Conservation (phyloP, 106 monocot genomes). For the Dendrobium officinale region DNA sequence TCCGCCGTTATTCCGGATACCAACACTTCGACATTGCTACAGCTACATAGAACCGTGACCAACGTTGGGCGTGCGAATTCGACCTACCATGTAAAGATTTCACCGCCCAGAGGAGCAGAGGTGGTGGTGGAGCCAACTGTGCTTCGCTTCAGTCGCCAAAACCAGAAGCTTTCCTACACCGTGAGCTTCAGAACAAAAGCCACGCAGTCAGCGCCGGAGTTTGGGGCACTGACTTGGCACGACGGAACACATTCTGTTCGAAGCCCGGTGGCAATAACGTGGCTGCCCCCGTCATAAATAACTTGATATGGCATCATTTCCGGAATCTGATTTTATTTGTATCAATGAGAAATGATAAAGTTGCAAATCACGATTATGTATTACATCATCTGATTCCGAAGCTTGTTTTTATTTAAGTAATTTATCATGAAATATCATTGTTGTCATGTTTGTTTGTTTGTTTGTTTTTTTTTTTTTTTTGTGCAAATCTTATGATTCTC, state of each 20-base stretch:
- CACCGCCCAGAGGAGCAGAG: slow-evolving; percentile 49
- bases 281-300: slow-evolving; percentile 36
- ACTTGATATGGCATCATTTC: background rate
- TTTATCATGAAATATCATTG: background rate
- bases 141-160: slow-evolving; percentile 44
- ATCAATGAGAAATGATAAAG: background rate
- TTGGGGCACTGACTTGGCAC: slow-evolving; percentile 52
- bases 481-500: too few species aligned
- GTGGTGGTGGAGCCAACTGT: slow-evolving; percentile 52
- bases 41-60: slow-evolving; percentile 49
- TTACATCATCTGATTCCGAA: background rate
- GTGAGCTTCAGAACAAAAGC: slow-evolving; percentile 42
- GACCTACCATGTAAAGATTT: slow-evolving; percentile 47
- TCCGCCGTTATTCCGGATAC: slow-evolving; percentile 52
- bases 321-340: background rate
- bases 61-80: slow-evolving; percentile 64
- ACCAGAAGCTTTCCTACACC: slow-evolving; percentile 69
- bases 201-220: slow-evolving; percentile 30
- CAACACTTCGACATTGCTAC: slow-evolving; percentile 15
- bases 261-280: slow-evolving; percentile 38
- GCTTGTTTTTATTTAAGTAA: background rate
- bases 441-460: background rate
- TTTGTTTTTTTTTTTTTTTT: too few species aligned
- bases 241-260: slow-evolving; percentile 45
- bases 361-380: background rate